Percentiles rank a stretch among this genome's conserved stretches.
phyloP scores from a whole-genome alignment of 306 rosid genomes.

The Pyrus communis region DNA sequence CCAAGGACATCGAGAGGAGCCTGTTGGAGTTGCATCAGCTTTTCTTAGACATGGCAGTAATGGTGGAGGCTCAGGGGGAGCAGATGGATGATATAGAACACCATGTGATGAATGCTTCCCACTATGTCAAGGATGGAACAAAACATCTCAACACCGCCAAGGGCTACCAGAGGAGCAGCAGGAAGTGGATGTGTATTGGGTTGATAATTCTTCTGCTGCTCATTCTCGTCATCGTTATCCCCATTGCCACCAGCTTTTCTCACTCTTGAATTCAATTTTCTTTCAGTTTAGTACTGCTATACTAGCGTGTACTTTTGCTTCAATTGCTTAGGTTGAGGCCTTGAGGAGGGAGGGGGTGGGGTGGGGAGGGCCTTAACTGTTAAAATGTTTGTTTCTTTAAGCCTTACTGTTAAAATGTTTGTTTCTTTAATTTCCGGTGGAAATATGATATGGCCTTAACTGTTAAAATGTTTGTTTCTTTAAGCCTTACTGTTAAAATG shows the following conservation, averaged over 20 bases:
- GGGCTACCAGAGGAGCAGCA: slow-evolving; percentile 41
- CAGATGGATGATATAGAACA: slow-evolving; percentile 89
- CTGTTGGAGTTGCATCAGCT: slow-evolving; percentile 76
- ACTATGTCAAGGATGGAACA: slow-evolving; percentile 68
- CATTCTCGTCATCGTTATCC: slow-evolving; percentile 51
- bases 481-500: no score
- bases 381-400: no score
- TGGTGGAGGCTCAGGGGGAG: slow-evolving; percentile 95
- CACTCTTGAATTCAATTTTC: slow-evolving; percentile 24
- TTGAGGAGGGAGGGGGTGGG: background rate
- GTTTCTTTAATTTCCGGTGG: no score
- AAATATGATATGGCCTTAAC: no score
- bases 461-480: no score
- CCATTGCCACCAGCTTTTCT: slow-evolving; percentile 45
- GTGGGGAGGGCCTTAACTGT: no score
- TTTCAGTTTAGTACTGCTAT: background rate
- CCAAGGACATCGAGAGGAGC: slow-evolving; percentile 73
- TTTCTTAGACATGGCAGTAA: slow-evolving; percentile 85
- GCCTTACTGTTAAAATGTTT: no score
- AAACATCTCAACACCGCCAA: slow-evolving; percentile 51
- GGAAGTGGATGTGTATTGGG: slow-evolving; percentile 76
- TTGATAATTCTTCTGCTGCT: slow-evolving; percentile 46
- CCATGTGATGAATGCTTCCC: slow-evolving; percentile 63
- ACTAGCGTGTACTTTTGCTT: background rate
- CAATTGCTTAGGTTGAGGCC: background rate